Evolutionary conservation across 768 basidiomycete species (phyloP).

Genomic region (Pleurotus tuber-regium): DNA sequence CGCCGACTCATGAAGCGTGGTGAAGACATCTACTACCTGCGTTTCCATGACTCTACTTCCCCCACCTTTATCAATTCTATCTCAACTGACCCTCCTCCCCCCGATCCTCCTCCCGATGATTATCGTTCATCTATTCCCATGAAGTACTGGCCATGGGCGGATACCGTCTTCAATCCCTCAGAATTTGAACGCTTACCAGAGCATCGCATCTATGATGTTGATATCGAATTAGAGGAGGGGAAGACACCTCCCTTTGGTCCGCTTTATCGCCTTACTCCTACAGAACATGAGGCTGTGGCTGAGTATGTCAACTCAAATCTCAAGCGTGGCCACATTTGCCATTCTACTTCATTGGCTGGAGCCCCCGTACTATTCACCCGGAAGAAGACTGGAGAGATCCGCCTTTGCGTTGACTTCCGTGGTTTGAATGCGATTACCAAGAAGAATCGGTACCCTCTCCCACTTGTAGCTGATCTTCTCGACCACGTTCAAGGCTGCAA

Average conservation of each 20-base stretch:
- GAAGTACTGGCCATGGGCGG: conserved; percentile 25
- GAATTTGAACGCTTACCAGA: conserved; percentile 26
- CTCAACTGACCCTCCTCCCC: conserved; percentile 7
- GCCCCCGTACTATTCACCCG: conserved; percentile 23
- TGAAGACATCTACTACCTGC: conserved; percentile 9
- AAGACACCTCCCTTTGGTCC: neutral
- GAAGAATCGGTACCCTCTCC: conserved; percentile 35
- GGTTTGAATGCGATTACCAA: conserved; percentile 29
- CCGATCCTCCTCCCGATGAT: neutral
- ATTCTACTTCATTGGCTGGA: conserved; percentile 17
- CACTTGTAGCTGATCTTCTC: conserved; percentile 29
- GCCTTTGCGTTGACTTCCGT: conserved; percentile 22
- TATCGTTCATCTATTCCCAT: conserved; percentile 18
- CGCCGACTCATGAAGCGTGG: neutral
- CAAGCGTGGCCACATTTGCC: conserved; percentile 24
- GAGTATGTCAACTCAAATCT: conserved; percentile 29
- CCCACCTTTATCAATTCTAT: conserved; percentile 14
- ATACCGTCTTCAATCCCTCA: conserved; percentile 22
- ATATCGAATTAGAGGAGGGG: neutral
- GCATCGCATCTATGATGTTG: conserved; percentile 32
- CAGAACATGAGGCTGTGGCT: conserved; percentile 21
- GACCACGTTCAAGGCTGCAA: conserved; percentile 25
- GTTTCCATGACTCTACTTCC: conserved; percentile 14
- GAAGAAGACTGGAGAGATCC: conserved; percentile 21
- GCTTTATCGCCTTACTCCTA: conserved; percentile 26